Evolutionary conservation across 257 asterid species (phyloP), one percentile per base, ranked within the genome.

Genomic region (Cinchona pubescens): DNA sequence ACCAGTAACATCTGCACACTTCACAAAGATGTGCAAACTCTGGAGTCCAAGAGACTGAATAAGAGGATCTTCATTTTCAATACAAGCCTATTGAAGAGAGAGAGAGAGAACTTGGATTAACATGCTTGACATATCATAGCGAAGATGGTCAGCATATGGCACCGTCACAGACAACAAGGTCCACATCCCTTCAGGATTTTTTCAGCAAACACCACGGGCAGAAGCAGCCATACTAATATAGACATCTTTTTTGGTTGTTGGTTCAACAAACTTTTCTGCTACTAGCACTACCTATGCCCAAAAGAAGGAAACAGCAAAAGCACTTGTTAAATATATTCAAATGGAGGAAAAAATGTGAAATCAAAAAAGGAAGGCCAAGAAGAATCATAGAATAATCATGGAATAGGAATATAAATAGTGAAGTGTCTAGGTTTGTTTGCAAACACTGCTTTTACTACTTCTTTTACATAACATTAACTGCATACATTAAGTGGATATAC

Each of bases 161-260:
- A 95, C 99, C 97, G 83, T 95, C 56, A 92, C 89, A 79, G 98
- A 88, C 82, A 92, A 95, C 88, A 84, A 95, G 89, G 83, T 95
- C 99, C 83, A 95, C 99, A 69, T 98, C 99, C 87, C 96, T 89
- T 95, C 99, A 81, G 99, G 94, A 79, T 92, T 85, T 88, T 88
- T 88, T 86, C 82, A 86, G 91, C 99, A 95, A 82, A 95, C 91
- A 83, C 91, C 96, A 77, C 77, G 87, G 74, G 92, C 77, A 69
- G 99, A 90, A 84, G 87, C 88, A 71, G 99, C 99, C 84, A 91
- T 88, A 71, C 98, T 89, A 76, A 90, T 78, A 76, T 84, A 82
- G 75, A 92, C 84, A 72, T 78, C 87, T 78, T 84, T 85, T 71
- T 91, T 90, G 73, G 94, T 86, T 55, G 87, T 75, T 61, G 82